phyloP scores from a whole-genome alignment of 305 asterid genomes.

The Nicotiana rustica region DNA sequence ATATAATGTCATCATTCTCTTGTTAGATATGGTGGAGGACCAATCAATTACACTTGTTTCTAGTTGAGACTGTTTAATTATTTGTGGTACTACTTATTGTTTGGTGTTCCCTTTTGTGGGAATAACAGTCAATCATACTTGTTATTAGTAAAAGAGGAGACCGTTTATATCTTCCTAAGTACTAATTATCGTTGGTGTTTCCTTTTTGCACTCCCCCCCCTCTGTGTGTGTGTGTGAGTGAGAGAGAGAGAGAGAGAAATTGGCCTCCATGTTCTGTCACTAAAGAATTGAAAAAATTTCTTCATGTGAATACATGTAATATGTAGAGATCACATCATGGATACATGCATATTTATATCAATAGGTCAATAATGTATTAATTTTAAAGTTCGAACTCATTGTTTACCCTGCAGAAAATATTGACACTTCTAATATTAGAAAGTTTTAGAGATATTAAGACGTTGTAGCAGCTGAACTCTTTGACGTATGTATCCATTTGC shows the following conservation, averaged over 20 bases:
- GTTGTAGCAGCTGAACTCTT: neutral
- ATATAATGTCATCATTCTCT: neutral
- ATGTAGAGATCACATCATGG: too few species aligned
- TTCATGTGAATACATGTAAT: too few species aligned
- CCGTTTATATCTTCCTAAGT: neutral
- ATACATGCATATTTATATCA: too few species aligned
- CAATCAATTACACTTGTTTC: neutral
- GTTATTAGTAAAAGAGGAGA: constrained; percentile 7
- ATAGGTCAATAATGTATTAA: too few species aligned
- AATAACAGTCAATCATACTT: constrained; percentile 1
- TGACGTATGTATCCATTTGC: neutral
- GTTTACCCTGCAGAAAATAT: too few species aligned
- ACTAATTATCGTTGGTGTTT: neutral
- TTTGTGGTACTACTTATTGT: neutral
- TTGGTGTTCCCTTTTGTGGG: neutral
- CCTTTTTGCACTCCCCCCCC: neutral
- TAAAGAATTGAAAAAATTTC: too few species aligned
- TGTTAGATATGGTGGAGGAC: neutral
- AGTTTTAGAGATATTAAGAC: neutral
- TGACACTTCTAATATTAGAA: neutral
- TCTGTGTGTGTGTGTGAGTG: too few species aligned
- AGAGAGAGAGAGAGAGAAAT: too few species aligned
- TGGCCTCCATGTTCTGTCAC: too few species aligned
- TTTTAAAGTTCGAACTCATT: too few species aligned
- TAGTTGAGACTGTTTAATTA: neutral